These are phyloP conservation scores for Amborella trichopoda DNA, from an alignment of 164 flowering plant species.

Conservation along the genomic window DNA sequence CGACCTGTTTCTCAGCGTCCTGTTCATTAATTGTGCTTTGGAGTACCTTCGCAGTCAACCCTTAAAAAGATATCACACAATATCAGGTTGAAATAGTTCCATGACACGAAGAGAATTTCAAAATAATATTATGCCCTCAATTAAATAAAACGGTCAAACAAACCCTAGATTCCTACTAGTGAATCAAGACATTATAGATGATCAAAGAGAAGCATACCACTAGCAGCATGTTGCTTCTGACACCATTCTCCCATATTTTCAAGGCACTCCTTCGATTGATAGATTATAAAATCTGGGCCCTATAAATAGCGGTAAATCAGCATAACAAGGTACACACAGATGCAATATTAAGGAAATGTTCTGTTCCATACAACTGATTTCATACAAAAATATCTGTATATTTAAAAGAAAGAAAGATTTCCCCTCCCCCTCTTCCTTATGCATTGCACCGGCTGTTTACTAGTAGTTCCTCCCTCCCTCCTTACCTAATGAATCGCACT, in stretches of 20 bases:
- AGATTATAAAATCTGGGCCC: constrained; percentile 96
- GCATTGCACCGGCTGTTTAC: too few species aligned
- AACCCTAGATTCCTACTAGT: neutral
- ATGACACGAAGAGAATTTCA: neutral
- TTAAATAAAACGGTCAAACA: neutral
- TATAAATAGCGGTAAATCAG: too few species aligned
- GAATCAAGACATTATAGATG: neutral
- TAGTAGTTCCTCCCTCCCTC: too few species aligned
- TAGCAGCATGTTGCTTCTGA: constrained; percentile 72
- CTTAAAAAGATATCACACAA: constrained; percentile 21
- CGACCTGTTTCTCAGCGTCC: constrained; percentile 88
- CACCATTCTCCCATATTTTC: constrained; percentile 98
- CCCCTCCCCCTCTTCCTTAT: too few species aligned
- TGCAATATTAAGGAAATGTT: too few species aligned
- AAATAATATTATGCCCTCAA: neutral
- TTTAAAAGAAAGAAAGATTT: too few species aligned
- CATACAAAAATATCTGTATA: too few species aligned
- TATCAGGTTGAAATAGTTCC: neutral
- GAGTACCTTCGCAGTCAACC: constrained; percentile 70
- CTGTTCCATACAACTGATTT: too few species aligned
- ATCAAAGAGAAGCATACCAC: constrained; percentile 41
- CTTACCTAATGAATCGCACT: too few species aligned
- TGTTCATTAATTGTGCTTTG: constrained; percentile 53
- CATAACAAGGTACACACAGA: too few species aligned
- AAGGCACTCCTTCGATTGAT: constrained; percentile 70